phyloP scores from a whole-genome alignment of 2,329 filamentous ascomycete genomes.

The Fusarium beomiforme region DNA sequence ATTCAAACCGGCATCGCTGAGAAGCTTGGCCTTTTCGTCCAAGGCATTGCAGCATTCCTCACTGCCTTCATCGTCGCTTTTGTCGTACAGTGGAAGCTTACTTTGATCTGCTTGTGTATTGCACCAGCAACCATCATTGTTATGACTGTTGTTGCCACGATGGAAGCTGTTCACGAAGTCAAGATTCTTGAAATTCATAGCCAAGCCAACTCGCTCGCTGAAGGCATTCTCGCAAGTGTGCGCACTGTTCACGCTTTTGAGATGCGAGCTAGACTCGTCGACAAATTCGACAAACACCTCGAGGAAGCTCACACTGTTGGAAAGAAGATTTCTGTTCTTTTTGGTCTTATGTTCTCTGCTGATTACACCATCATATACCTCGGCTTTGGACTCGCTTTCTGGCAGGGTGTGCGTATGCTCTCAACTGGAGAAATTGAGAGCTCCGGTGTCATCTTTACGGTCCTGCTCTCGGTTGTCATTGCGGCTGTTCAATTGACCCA shows the following conservation, averaged over 20 bases:
- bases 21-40: constrained; percentile 53
- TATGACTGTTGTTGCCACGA: constrained; percentile 46
- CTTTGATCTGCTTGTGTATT: constrained; percentile 52
- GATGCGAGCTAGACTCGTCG: constrained; percentile 51
- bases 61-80: constrained; percentile 54
- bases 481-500: constrained; percentile 50
- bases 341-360: constrained; percentile 51
- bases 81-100: constrained; percentile 56
- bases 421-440: constrained; percentile 49
- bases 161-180: constrained; percentile 45
- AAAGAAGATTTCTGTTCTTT: constrained; percentile 51
- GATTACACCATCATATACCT: constrained; percentile 55
- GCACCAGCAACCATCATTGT: constrained; percentile 46
- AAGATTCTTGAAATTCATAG: constrained; percentile 50
- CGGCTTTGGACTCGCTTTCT: constrained; percentile 56
- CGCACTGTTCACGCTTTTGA: constrained; percentile 57
- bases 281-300: constrained; percentile 53
- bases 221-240: constrained; percentile 51
- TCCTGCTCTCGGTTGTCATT: constrained; percentile 52
- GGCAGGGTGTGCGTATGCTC: constrained; percentile 55
- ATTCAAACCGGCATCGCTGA: constrained; percentile 54
- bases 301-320: constrained; percentile 49
- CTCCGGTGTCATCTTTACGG: constrained; percentile 54
- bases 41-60: constrained; percentile 51
- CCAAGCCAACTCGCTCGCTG: constrained; percentile 49